phyloP scores from a whole-genome alignment of 345 rosid genomes.

The Hibiscus trionum region DNA sequence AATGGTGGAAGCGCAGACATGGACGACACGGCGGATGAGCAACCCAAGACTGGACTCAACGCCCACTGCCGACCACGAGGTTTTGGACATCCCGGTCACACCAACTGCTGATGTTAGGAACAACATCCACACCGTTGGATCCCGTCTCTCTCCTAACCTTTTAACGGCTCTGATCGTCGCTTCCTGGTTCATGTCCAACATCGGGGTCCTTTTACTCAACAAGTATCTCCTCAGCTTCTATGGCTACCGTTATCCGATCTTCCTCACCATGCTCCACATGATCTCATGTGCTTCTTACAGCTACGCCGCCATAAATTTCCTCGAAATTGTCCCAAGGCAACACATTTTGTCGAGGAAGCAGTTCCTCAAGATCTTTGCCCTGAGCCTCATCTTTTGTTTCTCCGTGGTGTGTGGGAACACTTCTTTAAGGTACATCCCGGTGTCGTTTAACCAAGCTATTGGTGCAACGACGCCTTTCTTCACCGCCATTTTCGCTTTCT shows the following conservation, averaged over 20 bases:
- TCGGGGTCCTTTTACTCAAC: slow-evolving; percentile 88
- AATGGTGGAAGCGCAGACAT: slow-evolving; percentile 98
- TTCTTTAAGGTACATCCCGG: slow-evolving; percentile 84
- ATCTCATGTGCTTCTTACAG: slow-evolving; percentile 82
- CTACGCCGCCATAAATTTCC: slow-evolving; percentile 59
- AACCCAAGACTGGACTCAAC: slow-evolving; percentile 67
- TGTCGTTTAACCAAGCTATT: slow-evolving; percentile 92
- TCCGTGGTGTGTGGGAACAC: slow-evolving; percentile 98
- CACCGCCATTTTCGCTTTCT: slow-evolving; percentile 87
- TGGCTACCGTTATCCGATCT: slow-evolving; percentile 89
- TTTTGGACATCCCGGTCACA: slow-evolving; percentile 76
- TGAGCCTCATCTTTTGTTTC: slow-evolving; percentile 79
- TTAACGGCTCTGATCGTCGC: slow-evolving; percentile 70
- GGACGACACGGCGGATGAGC: slow-evolving; percentile 99
- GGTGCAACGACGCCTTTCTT: slow-evolving; percentile 98
- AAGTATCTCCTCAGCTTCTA: slow-evolving; percentile 89
- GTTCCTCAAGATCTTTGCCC: slow-evolving; percentile 70
- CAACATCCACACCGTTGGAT: slow-evolving; percentile 30
- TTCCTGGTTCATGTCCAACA: slow-evolving; percentile 90
- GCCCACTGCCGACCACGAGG: slow-evolving; percentile 32
- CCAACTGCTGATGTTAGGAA: slow-evolving; percentile 68
- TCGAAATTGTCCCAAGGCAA: slow-evolving; percentile 79
- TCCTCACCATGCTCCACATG: slow-evolving; percentile 93
- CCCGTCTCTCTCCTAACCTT: slow-evolving; percentile 41
- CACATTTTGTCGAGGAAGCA: slow-evolving; percentile 70